Evolutionary conservation across 78 protist species (phyloP).

Genomic region (Paratrimastix pyriformis): DNA sequence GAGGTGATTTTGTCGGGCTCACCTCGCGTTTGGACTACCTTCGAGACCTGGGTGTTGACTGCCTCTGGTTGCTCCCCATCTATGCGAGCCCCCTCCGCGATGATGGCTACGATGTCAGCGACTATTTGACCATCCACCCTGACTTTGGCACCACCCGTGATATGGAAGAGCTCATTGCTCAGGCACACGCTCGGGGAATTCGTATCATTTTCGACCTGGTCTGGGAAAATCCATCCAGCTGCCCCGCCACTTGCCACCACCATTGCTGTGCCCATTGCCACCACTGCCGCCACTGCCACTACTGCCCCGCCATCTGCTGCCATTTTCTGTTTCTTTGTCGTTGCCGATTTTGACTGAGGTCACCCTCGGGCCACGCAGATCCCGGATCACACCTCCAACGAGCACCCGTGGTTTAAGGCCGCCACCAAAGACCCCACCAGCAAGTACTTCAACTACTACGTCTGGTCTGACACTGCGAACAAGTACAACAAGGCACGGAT

Average conservation of each 20-base stretch:
- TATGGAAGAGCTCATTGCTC: conserved; percentile 41
- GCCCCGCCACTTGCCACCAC: too few relatives aligned
- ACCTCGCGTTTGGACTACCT: conserved; percentile 51
- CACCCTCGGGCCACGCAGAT: too few relatives aligned
- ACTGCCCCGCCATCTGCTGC: not conserved
- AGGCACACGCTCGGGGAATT: conserved; percentile 41
- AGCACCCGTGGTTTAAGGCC: conserved; percentile 62
- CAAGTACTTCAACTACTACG: conserved; percentile 56
- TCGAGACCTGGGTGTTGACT: conserved; percentile 48
- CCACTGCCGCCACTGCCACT: not conserved
- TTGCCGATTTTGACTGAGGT: too few relatives aligned
- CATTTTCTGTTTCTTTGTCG: conserved; percentile 3
- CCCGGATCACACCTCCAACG: conserved; percentile 63
- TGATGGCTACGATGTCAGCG: conserved; percentile 69
- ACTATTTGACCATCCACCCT: conserved; percentile 59
- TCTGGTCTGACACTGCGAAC: conserved; percentile 29
- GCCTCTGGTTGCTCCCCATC: conserved; percentile 66
- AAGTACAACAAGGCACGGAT: conserved; percentile 52
- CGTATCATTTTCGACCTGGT: conserved; percentile 54
- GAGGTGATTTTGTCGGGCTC: conserved; percentile 59
- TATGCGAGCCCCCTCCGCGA: conserved; percentile 51
- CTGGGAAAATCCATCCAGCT: too few relatives aligned
- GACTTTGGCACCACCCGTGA: conserved; percentile 59
- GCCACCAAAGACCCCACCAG: conserved; percentile 38
- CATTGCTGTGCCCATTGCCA: too few relatives aligned